Conservation (phyloP, 208 protist species). For the Wallacemonas collosoma region DNA sequence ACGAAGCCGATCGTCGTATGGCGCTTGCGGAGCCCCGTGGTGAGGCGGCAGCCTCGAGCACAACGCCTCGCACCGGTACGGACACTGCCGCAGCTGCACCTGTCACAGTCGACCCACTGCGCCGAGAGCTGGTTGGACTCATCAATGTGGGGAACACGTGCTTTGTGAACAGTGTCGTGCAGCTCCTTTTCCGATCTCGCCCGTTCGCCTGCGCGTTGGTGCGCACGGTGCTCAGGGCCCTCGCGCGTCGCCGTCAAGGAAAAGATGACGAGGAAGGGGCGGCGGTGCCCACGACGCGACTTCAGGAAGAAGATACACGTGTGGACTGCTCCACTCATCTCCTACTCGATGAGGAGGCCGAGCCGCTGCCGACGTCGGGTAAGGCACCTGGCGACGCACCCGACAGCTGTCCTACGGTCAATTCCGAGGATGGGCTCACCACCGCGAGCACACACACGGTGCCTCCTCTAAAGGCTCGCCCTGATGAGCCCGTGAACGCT, state of each 20-base stretch:
- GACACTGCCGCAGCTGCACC: not conserved
- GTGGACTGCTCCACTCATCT: not conserved
- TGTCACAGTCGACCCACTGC: not conserved
- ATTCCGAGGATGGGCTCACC: no score
- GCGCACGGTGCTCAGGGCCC: not conserved
- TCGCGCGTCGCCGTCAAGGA: not conserved
- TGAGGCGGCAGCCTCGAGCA: no score
- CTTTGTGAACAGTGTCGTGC: constrained; percentile 67
- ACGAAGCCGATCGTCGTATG: no score
- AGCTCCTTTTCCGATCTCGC: constrained; percentile 50
- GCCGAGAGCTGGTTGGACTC: constrained; percentile 44
- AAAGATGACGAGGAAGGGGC: not conserved
- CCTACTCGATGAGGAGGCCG: not conserved
- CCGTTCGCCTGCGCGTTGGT: constrained; percentile 40
- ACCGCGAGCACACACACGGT: no score
- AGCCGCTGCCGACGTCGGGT: not conserved
- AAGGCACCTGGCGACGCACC: not conserved
- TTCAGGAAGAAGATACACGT: constrained; percentile 4
- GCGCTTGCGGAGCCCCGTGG: no score
- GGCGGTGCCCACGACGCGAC: not conserved
- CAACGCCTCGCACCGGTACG: no score
- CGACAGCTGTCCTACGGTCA: no score
- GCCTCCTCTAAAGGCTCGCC: no score
- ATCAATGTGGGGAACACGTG: constrained; percentile 68
- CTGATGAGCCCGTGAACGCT: not conserved